Evolutionary conservation across 106 monocot species (phyloP), one percentile per base, ranked within the genome.

Genomic region (Allium cepa): DNA sequence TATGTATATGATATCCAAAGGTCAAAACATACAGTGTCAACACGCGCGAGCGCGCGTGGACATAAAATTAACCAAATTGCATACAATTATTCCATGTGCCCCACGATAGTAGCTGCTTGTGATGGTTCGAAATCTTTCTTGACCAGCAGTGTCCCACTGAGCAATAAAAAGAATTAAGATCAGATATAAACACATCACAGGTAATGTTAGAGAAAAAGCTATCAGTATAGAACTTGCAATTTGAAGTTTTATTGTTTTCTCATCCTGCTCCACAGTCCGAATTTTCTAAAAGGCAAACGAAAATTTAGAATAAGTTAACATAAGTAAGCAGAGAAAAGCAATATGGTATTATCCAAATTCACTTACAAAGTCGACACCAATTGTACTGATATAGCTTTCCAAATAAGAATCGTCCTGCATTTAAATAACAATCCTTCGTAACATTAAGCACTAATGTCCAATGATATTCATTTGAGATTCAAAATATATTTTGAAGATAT

Each of bases 341-440:
- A 58, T 11, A 70, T 17, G 36, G 64, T 27, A 14, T 49, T 22
- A 22, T 22, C 22, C 22, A 59, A 75, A 8, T 11, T 49, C 17
- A 75, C 83, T 83, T 79, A 83, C 83, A 79, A 83, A 83, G 67
- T 83, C 83, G 63, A 83, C 83, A 45, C 83, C 83, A 59, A 83
- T 83, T 11, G 83, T 83, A 61, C 83, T 83, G 72, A 82, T 82
- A 62, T 82, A 82, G 75, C 82, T 82, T 62, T 82, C 82, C 51
- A 82, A 62, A 61, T 82, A 83, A 18, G 83, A 83, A 72, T 83
- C 79, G 57, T 83, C 83, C 83, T 83, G 59, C 47, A 22, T 22
- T 22, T 22, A 22, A 22, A 22, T 22, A 22, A 22, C 22, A 22
- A 22, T 22, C 22, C 22, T 22, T 22, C 22, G 1, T 22, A 22